Conservation (phyloP, 352 stramenopile genomes). For the Globisporangium solare region DNA sequence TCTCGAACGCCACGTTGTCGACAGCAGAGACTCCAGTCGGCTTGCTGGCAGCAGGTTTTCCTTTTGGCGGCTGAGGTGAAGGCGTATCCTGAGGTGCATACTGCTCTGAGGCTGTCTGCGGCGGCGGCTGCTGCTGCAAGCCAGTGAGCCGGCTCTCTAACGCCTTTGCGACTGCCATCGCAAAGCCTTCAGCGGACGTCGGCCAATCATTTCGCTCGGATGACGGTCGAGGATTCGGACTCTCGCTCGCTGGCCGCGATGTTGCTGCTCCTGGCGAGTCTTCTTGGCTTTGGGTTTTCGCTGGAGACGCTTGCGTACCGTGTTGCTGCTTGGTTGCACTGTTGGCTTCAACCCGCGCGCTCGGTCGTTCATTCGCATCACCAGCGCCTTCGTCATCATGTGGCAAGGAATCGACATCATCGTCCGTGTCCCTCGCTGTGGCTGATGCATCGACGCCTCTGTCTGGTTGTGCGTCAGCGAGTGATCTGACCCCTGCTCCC, state of each 20-base stretch:
- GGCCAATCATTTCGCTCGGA: slow-evolving; percentile 3
- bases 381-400: slow-evolving; percentile 9
- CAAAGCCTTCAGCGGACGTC: slow-evolving; percentile 28
- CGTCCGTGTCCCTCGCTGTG: neutral
- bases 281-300: no score
- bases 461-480: neutral
- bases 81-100: no score
- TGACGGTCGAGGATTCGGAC: neutral
- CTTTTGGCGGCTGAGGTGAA: neutral
- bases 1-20: slow-evolving; percentile 42
- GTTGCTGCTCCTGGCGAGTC: no score
- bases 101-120: neutral
- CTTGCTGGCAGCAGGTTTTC: neutral
- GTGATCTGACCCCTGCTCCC: neutral
- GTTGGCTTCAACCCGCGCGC: no score
- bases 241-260: neutral
- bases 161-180: slow-evolving; percentile 31
- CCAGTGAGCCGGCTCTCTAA: slow-evolving; percentile 32
- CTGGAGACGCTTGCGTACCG: no score
- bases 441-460: neutral
- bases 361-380: no score
- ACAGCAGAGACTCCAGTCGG: neutral
- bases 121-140: neutral
- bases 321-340: no score
- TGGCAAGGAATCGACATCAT: slow-evolving; percentile 17